Percentiles rank a stretch among this genome's conserved stretches.
phyloP scores from a whole-genome alignment of 2,329 filamentous ascomycete species.

The Coniochaeta sp. region DNA sequence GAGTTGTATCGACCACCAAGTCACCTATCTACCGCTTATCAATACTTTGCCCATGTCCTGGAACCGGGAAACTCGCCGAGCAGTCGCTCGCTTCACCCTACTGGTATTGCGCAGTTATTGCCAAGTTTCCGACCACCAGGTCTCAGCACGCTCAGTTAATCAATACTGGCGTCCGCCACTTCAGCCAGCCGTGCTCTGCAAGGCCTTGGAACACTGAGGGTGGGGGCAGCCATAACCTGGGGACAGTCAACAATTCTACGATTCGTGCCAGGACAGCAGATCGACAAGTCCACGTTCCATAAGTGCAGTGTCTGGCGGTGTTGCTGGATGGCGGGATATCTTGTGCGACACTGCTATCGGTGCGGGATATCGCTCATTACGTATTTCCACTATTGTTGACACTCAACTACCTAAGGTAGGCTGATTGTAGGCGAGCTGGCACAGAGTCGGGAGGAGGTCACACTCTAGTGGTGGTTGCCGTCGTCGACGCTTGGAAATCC shows the following conservation, averaged over 20 bases:
- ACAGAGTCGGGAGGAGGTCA: too few relatives aligned
- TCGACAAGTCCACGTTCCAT: not conserved
- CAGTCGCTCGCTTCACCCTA: not conserved
- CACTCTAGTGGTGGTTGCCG: too few relatives aligned
- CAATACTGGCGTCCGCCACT: not conserved
- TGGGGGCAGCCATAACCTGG: not conserved
- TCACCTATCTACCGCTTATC: not conserved
- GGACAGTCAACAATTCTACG: too few relatives aligned
- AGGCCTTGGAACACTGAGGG: not conserved
- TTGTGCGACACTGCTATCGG: not conserved
- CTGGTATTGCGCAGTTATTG: not conserved
- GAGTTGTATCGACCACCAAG: not conserved
- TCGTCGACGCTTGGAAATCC: too few relatives aligned
- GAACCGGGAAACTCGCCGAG: not conserved
- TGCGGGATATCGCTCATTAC: not conserved
- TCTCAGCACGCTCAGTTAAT: not conserved
- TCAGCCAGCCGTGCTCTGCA: not conserved
- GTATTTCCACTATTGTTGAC: not conserved
- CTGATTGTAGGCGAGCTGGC: too few relatives aligned
- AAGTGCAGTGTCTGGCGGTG: not conserved
- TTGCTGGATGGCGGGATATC: not conserved
- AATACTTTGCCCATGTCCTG: not conserved
- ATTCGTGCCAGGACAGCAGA: not conserved
- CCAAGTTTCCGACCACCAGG: not conserved
- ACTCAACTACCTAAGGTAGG: too few relatives aligned